Evolutionary conservation across 495 filamentous ascomycete species (phyloP).

Genomic region (Penicillium pancosmium): DNA sequence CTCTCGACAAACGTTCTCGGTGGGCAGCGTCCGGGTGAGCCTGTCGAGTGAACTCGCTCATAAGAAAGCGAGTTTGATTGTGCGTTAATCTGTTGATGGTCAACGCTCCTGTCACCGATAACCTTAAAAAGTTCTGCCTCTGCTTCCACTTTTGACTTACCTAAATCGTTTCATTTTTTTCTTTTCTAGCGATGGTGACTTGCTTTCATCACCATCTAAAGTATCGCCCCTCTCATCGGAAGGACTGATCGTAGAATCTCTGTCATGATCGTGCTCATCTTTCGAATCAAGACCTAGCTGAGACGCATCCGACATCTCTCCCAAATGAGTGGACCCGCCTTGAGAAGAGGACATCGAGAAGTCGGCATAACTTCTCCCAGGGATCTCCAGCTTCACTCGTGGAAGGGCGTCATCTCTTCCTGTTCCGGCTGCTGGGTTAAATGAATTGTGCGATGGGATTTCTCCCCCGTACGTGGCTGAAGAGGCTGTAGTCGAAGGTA

Average conservation of each 20-base stretch:
- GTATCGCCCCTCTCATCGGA: constrained; percentile 39
- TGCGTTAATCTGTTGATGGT: constrained; percentile 74
- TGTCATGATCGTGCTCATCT: constrained; percentile 29
- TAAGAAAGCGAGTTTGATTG: constrained; percentile 93
- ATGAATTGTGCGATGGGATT: constrained; percentile 15
- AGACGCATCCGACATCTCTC: constrained; percentile 22
- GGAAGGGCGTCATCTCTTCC: constrained; percentile 23
- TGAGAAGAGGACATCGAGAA: constrained; percentile 22
- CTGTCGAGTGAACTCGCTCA: constrained; percentile 96
- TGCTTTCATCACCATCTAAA: constrained; percentile 28
- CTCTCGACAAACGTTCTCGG: constrained; percentile 83
- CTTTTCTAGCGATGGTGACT: constrained; percentile 59
- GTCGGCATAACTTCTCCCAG: constrained; percentile 18
- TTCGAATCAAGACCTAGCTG: constrained; percentile 20
- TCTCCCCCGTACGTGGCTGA: constrained; percentile 28
- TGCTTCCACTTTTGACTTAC: constrained; percentile 50
- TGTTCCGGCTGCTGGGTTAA: constrained; percentile 8
- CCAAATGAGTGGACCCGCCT: constrained; percentile 17
- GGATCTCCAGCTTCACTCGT: constrained; percentile 28
- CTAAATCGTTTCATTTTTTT: constrained; percentile 96
- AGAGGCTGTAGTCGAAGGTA: constrained; percentile 19
- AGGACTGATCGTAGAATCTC: constrained; percentile 33
- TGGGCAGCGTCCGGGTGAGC: constrained; percentile 94
- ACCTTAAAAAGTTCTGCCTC: neutral
- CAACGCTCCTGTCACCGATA: constrained; percentile 1